Percentiles rank a stretch among this genome's conserved stretches.
phyloP scores from a whole-genome alignment of 1,284 basidiomycete species.

The Takashimella tepidaria region DNA sequence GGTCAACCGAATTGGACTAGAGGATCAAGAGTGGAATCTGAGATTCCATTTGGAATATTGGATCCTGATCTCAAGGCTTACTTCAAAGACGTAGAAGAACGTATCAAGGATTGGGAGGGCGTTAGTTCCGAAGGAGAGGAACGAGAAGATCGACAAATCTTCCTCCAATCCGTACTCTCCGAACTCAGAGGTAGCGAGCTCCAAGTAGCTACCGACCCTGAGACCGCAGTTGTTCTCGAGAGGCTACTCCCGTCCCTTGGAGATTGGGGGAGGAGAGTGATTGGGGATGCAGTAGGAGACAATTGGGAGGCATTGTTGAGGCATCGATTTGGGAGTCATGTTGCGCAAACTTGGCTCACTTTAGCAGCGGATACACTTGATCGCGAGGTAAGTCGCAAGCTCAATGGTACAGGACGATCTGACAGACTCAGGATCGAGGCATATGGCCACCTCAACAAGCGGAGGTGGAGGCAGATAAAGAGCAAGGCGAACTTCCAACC shows the following conservation, averaged over 20 bases:
- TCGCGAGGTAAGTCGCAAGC: constrained; percentile 61
- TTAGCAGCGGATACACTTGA: constrained; percentile 68
- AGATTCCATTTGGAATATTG: constrained; percentile 79
- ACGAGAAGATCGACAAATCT: constrained; percentile 75
- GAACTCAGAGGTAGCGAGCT: constrained; percentile 83
- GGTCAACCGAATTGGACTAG: constrained; percentile 29
- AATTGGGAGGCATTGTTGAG: constrained; percentile 69
- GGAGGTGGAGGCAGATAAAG: constrained; percentile 43
- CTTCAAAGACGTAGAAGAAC: constrained; percentile 77
- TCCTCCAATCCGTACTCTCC: constrained; percentile 73
- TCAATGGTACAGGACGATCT: constrained; percentile 1
- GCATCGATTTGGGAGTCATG: constrained; percentile 87
- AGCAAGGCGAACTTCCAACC: constrained; percentile 62
- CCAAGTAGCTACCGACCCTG: constrained; percentile 82
- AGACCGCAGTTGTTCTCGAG: constrained; percentile 81
- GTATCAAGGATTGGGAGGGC: constrained; percentile 78
- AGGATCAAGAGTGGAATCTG: constrained; percentile 51
- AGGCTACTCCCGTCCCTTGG: constrained; percentile 86
- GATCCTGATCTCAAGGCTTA: constrained; percentile 86
- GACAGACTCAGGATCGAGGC: constrained; percentile 55
- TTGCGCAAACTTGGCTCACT: constrained; percentile 77
- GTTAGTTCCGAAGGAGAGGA: constrained; percentile 48
- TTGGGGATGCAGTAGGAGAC: constrained; percentile 75
- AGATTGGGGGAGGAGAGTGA: constrained; percentile 82
- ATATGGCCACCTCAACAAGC: constrained; percentile 55